Evolutionary conservation across 805 yeast genomes (phyloP), one percentile per base, ranked within the genome.

Genomic region (Schwanniomyces sp.): DNA sequence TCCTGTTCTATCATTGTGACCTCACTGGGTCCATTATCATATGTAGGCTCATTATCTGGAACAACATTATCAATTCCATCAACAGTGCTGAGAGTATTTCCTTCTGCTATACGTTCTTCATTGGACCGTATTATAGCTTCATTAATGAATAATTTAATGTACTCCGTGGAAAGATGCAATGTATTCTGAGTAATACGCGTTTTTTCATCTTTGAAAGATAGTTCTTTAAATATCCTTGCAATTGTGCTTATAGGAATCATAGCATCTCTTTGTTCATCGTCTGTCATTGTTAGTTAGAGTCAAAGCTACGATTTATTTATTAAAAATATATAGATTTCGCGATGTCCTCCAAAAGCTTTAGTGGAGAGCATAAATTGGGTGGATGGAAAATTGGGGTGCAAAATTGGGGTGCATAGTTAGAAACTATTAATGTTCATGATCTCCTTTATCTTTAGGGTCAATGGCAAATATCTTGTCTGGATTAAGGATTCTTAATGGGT

Each of bases 401-500:
- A n/a, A n/a, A n/a, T n/a, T n/a, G n/a, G n/a, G 24, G 24, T 21
- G 24, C 24, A 21, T 4, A 21, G 3, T 3, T 21, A 21, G 3
- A 21, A 4, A 21, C 24, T 21, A 21, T 21, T 32, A 32, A 11
- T 32, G 36, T 4, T 4, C 11, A 32, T 32, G 36, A 32, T 14
- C 36, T 7, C 36, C 36, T 16, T 55, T 48, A 32, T 69, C 78
- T 7, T 61, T 53, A 7, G 88, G 88, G 57, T 85, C 91, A 8
- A 84, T 81, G 54, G 75, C 79, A 66, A 88, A 86, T 16, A 88
- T 77, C 62, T 88, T 89, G 55, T 88, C 96, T 0, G 94, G 92
- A 57, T 88, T 88, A 62, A 88, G 60, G 34, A 88, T 75, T 47
- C 87, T 71, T 46, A 80, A 79, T 2, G 92, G 94, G 56, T 88